Evolutionary conservation across 2,329 filamentous ascomycete genomes (phyloP).

Genomic region (Stenocarpella maydis): DNA sequence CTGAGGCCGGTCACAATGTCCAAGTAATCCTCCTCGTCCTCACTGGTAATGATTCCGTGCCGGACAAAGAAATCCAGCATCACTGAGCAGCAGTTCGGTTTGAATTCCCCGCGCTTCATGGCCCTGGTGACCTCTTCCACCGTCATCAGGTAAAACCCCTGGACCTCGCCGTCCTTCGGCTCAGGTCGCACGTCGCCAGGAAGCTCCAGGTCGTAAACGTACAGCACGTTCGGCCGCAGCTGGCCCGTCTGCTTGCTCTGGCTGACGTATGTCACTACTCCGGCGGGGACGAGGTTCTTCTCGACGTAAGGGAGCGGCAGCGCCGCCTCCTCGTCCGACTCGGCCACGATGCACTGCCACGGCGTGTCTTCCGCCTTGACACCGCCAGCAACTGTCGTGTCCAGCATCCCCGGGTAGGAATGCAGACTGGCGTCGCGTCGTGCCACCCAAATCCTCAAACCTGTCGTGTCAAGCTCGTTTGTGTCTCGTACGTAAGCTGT

Average conservation of each 20-base stretch:
- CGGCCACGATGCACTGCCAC: conserved; percentile 73
- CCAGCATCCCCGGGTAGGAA: conserved; percentile 78
- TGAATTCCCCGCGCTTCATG: conserved; percentile 77
- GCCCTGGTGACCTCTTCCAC: conserved; percentile 66
- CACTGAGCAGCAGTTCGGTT: conserved; percentile 82
- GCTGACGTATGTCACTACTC: conserved; percentile 43
- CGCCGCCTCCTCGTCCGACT: conserved; percentile 76
- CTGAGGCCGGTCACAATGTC: conserved; percentile 65
- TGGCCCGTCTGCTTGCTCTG: conserved; percentile 6
- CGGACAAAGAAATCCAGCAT: conserved; percentile 84
- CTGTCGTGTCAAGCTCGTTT: background rate
- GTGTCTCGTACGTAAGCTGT: conserved; percentile 62
- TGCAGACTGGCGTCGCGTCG: conserved; percentile 70
- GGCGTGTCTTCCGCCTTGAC: conserved; percentile 72
- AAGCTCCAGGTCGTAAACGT: conserved; percentile 80
- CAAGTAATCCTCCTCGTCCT: conserved; percentile 75
- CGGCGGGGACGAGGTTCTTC: conserved; percentile 39
- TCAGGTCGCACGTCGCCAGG: conserved; percentile 63
- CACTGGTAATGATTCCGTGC: conserved; percentile 75
- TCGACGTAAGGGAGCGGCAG: conserved; percentile 44
- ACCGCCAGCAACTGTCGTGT: conserved; percentile 83
- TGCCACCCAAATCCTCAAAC: conserved; percentile 75
- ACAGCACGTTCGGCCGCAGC: conserved; percentile 54
- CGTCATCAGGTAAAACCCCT: conserved; percentile 73
- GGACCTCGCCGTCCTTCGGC: conserved; percentile 81